These are phyloP conservation scores for Moniliophthora roreri DNA, from an alignment of 1,284 basidiomycete species.

Conservation along the genomic window DNA sequence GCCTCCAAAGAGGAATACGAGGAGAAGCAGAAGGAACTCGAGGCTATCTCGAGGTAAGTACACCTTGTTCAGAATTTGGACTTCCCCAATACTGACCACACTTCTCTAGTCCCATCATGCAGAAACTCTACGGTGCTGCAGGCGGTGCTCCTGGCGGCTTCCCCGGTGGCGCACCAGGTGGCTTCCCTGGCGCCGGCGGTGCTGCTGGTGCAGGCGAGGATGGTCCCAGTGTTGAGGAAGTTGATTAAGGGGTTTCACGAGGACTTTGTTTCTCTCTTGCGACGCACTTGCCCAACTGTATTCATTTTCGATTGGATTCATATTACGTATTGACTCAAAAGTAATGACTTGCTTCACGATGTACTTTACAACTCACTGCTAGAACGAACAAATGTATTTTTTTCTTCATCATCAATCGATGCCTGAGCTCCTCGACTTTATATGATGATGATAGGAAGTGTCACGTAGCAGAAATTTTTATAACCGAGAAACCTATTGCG, in stretches of 20 bases:
- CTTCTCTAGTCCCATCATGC: constrained; percentile 79
- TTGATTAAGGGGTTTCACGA: constrained; percentile 52
- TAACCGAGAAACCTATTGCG: too few species aligned
- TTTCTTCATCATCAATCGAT: neutral
- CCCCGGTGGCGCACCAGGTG: constrained; percentile 53
- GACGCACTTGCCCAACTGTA: neutral
- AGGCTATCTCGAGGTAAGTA: constrained; percentile 73
- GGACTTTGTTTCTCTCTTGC: constrained; percentile 10
- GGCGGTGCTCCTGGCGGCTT: constrained; percentile 56
- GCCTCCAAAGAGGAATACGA: constrained; percentile 97
- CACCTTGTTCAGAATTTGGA: neutral
- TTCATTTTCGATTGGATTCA: too few species aligned
- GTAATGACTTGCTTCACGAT: constrained; percentile 1
- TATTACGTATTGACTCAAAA: neutral
- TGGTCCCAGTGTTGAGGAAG: constrained; percentile 88
- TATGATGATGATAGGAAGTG: too few species aligned
- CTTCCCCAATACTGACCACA: constrained; percentile 13
- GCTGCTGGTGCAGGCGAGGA: constrained; percentile 56
- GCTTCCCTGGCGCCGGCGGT: constrained; percentile 46
- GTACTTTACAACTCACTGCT: neutral
- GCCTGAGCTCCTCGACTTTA: neutral
- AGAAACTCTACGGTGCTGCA: constrained; percentile 82
- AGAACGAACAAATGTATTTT: neutral
- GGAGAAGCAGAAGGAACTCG: constrained; percentile 94
- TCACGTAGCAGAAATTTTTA: too few species aligned